phyloP scores from a whole-genome alignment of 108 stramenopile genomes.

The Cyclotella choctawhatcheeana region DNA sequence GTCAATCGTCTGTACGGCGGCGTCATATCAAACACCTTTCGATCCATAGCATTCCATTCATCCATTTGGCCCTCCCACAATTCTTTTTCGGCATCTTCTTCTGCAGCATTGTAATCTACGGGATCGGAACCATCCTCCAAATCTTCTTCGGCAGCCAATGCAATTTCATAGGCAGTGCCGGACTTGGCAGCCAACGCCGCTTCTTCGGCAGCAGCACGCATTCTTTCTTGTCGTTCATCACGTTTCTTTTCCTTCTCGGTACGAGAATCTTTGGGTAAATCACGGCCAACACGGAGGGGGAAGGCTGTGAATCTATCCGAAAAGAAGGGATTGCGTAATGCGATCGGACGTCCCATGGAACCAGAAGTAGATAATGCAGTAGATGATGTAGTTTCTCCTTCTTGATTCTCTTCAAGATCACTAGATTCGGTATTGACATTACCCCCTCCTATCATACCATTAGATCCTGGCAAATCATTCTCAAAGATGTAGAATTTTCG shows the following conservation, averaged over 20 bases:
- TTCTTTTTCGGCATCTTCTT: slow-evolving; percentile 79
- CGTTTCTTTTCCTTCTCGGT: slow-evolving; percentile 86
- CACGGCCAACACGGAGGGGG: slow-evolving; percentile 67
- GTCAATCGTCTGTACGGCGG: slow-evolving; percentile 42
- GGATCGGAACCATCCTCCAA: slow-evolving; percentile 52
- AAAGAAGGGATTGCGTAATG: slow-evolving; percentile 65
- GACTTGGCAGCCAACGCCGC: slow-evolving; percentile 48
- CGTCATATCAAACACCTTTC: slow-evolving; percentile 47
- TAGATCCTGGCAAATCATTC: slow-evolving; percentile 38
- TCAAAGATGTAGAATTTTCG: slow-evolving; percentile 85
- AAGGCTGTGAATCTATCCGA: slow-evolving; percentile 61
- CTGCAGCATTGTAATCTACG: slow-evolving; percentile 58
- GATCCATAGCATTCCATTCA: slow-evolving; percentile 49
- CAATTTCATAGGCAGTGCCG: slow-evolving; percentile 48
- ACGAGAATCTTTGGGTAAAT: slow-evolving; percentile 70
- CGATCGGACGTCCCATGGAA: slow-evolving; percentile 73
- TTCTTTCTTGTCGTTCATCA: slow-evolving; percentile 74
- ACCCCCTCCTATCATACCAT: slow-evolving; percentile 17
- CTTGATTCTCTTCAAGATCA: slow-evolving; percentile 16
- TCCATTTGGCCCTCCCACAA: slow-evolving; percentile 71
- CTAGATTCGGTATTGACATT: slow-evolving; percentile 12
- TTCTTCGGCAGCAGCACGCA: slow-evolving; percentile 75
- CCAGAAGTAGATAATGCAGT: slow-evolving; percentile 16
- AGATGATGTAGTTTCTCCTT: background rate
- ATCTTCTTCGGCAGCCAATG: slow-evolving; percentile 59